phyloP scores from a whole-genome alignment of 2,329 filamentous ascomycete species.

The Zelopaecilomyces penicillatus region DNA sequence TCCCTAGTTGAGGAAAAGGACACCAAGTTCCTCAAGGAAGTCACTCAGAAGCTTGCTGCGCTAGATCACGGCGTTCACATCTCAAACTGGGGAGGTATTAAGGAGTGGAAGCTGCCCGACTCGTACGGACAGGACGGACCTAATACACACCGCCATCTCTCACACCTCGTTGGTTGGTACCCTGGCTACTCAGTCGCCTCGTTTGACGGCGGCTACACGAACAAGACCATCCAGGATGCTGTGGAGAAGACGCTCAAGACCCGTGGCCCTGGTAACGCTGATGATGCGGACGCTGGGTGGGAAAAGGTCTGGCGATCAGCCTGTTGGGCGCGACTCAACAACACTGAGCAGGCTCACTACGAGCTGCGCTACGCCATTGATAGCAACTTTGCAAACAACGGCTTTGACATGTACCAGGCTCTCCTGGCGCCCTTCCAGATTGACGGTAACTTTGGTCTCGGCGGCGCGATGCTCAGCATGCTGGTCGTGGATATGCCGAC shows the following conservation, averaged over 20 bases:
- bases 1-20: slow-evolving; percentile 17
- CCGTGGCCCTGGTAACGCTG: slow-evolving; percentile 36
- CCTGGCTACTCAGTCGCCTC: slow-evolving; percentile 43
- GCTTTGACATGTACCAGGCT: slow-evolving; percentile 42
- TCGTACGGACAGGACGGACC: slow-evolving; percentile 18
- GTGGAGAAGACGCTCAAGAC: slow-evolving; percentile 36
- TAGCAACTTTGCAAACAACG: slow-evolving; percentile 41
- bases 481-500: slow-evolving; percentile 40
- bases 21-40: slow-evolving; percentile 19
- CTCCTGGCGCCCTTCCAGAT: slow-evolving; percentile 45
- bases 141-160: slow-evolving; percentile 34
- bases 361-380: slow-evolving; percentile 40
- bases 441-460: slow-evolving; percentile 48
- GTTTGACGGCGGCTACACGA: slow-evolving; percentile 27
- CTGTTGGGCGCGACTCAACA: slow-evolving; percentile 47
- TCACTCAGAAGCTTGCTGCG: slow-evolving; percentile 16
- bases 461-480: slow-evolving; percentile 42
- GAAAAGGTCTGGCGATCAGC: slow-evolving; percentile 50
- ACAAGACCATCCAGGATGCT: slow-evolving; percentile 35
- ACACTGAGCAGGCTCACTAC: slow-evolving; percentile 39
- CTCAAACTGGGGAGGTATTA: slow-evolving; percentile 21
- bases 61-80: slow-evolving; percentile 25
- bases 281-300: slow-evolving; percentile 48
- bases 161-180: slow-evolving; percentile 47
- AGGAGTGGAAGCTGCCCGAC: slow-evolving; percentile 28